Base-by-base conservation (phyloP, 1,284 basidiomycete genomes). In the Gomphus sp. region DNA sequence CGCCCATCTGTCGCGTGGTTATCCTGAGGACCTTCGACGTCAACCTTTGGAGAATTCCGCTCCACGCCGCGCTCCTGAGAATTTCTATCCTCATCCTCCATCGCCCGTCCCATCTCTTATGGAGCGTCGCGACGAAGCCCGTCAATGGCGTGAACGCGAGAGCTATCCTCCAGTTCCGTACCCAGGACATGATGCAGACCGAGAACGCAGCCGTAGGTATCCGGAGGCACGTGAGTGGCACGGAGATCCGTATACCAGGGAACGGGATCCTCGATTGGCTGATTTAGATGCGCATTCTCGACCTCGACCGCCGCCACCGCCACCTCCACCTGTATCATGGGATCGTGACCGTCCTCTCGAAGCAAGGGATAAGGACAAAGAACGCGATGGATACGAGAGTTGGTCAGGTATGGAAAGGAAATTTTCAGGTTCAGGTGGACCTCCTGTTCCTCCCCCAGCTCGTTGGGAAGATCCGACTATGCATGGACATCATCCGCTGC, bases 391-490 rank as follows among this genome's bases (percentile, higher is more conserved):
- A 47, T 60, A 61, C 47, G 61, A 61, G 51, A 52, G 43, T 31
- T 61, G 60, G 37, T 50, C 52, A n/a, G 59, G 45, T 8, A 51
- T 60, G 3, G 63, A 63, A 39, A 51, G 62, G 36, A 66, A 62
- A 55, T 60, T 49, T 59, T 62, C 65, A 12, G 53, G 61, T 22
- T 61, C 52, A 11, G 50, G 60, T 37, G 50, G 28, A 4, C 28
- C 60, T 43, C 54, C 25, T 33, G 49, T 31, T 7, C 62, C 45
- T 33, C 54, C 59, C 18, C 41, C 59, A 2, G 31, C 58, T 5
- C 69, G 68, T 31, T 60, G 73, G 28, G 72, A 75, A 53, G 71
- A 75, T 52, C 73, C 72, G 43, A 62, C 64, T 34, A 67, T 67
- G 59, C 73, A 75, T 8, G 67, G 71, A 37, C 73, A 71, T 45